phyloP scores from a whole-genome alignment of 169 alveolate genomes.

The Eimeria praecox region DNA sequence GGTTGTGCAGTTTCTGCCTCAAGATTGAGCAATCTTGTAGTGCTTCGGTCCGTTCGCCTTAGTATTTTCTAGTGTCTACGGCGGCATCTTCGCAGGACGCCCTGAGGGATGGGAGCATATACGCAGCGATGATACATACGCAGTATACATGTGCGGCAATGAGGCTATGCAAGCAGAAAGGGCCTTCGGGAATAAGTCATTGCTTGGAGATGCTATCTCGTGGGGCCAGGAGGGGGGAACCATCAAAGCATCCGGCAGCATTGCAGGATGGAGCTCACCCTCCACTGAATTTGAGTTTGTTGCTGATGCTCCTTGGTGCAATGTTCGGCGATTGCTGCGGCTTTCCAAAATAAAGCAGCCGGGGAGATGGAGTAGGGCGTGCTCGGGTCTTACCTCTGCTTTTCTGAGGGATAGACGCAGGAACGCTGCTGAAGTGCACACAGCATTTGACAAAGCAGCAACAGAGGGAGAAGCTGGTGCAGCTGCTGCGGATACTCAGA shows the following conservation, averaged over 20 bases:
- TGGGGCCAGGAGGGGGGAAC: slow-evolving; percentile 14
- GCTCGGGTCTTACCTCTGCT: slow-evolving; percentile 33
- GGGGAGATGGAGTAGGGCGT: slow-evolving; percentile 17
- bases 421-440: background rate
- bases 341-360: slow-evolving; percentile 4
- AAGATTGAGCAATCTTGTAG: background rate
- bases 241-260: slow-evolving; percentile 16
- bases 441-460: background rate
- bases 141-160: background rate
- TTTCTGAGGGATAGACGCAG: background rate
- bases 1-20: background rate
- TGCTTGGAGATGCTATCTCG: background rate
- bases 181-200: background rate
- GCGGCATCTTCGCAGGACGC: slow-evolving; percentile 7
- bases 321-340: slow-evolving; percentile 43
- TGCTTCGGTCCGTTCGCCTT: background rate
- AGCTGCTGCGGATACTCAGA: slow-evolving; percentile 38
- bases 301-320: slow-evolving; percentile 32
- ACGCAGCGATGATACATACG: slow-evolving; percentile 47
- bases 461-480: background rate
- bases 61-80: background rate
- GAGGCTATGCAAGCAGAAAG: background rate
- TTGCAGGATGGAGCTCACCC: slow-evolving; percentile 62
- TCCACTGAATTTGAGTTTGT: slow-evolving; percentile 54
- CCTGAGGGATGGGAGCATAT: slow-evolving; percentile 68